A percentile compares a stretch with the other conserved stretches of the same genome.
Evolutionary conservation across 768 basidiomycete genomes (phyloP).

Genomic region (Auricularia sp.): DNA sequence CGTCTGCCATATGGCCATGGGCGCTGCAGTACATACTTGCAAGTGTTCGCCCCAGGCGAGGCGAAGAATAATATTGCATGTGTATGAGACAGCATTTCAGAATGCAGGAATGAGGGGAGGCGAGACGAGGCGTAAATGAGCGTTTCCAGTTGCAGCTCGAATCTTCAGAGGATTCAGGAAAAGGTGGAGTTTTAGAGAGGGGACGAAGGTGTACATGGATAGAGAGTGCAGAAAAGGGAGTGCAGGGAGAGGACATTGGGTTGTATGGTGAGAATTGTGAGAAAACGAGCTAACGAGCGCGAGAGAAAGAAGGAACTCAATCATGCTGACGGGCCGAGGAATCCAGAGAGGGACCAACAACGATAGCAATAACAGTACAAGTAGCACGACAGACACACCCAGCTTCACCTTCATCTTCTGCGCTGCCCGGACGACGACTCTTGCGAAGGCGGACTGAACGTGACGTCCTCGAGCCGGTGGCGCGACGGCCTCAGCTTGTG

Average conservation of each 20-base stretch:
- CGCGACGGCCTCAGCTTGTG: conserved; percentile 27
- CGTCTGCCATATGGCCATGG: too few species aligned
- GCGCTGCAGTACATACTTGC: too few species aligned
- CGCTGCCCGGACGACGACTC: background rate
- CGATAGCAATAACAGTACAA: background rate
- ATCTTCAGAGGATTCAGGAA: too few species aligned
- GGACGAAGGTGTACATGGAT: too few species aligned
- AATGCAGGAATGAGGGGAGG: background rate
- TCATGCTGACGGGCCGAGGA: background rate
- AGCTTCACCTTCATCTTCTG: background rate
- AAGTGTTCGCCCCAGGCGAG: too few species aligned
- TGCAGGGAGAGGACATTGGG: too few species aligned
- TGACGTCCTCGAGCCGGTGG: conserved; percentile 52
- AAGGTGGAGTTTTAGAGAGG: too few species aligned
- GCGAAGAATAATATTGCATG: background rate
- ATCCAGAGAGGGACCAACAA: background rate
- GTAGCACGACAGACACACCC: background rate
- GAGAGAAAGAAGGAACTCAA: background rate
- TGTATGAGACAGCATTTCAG: background rate
- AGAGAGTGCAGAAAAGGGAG: too few species aligned
- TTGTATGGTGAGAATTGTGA: background rate
- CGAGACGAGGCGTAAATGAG: background rate
- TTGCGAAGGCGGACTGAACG: conserved; percentile 20
- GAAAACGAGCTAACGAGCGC: background rate
- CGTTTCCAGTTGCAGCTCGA: too few species aligned